A percentile compares a stretch with the other conserved stretches of the same genome.
Evolutionary conservation across 2,329 filamentous ascomycete species (phyloP).

Genomic region (Cercospora sp.): DNA sequence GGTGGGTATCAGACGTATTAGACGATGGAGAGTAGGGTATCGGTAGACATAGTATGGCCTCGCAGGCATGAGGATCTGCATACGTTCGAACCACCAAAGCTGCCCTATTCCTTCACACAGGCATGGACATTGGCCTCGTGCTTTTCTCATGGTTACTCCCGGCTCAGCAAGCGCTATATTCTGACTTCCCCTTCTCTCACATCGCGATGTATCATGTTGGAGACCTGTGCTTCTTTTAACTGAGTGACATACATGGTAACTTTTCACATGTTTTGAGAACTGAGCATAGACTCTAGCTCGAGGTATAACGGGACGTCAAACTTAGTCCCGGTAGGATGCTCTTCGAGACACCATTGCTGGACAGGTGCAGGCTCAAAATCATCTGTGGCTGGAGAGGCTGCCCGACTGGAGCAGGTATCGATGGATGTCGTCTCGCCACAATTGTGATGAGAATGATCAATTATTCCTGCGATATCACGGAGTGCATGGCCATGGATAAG

Average conservation of each 20-base stretch:
- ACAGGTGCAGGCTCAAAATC: background rate
- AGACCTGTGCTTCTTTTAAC: background rate
- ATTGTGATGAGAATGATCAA: background rate
- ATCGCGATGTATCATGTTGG: background rate
- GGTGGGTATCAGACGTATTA: constrained; percentile 46
- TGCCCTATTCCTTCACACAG: too few relatives aligned
- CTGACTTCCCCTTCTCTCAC: background rate
- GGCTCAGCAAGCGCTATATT: background rate
- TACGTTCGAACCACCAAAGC: background rate
- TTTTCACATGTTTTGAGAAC: background rate
- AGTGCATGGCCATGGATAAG: background rate
- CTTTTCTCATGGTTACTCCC: background rate
- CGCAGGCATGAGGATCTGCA: background rate
- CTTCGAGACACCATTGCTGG: background rate
- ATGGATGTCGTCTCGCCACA: background rate
- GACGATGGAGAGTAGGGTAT: background rate
- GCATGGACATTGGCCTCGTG: background rate
- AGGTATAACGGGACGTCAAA: background rate
- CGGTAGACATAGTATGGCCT: too few relatives aligned
- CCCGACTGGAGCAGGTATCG: background rate
- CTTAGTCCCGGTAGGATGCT: background rate
- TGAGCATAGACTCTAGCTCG: background rate
- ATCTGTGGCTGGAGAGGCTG: background rate
- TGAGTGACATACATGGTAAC: background rate
- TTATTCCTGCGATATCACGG: background rate